Evolutionary conservation across 2,329 filamentous ascomycete species (phyloP), one percentile per base, ranked within the genome.

Genomic region (Aureobasidium sp.): DNA sequence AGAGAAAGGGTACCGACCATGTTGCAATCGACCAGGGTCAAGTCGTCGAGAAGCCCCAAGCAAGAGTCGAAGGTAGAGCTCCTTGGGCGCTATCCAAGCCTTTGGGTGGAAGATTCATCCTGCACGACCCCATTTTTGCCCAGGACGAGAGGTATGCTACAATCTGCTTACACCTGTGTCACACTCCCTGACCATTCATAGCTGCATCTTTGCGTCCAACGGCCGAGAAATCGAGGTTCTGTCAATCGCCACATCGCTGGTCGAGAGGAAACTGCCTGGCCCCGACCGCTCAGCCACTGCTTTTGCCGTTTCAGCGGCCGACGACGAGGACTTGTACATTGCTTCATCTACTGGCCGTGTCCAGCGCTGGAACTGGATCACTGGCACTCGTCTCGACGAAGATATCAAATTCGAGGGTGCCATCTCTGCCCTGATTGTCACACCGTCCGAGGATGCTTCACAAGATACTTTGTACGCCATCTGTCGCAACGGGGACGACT

Each of bases 201-300:
- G 90, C 70, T 82, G 87, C 74, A 72, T 97, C 42, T 85, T 97
- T 62, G 73, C 96, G 61, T 84, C 87, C 35, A 90, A 90, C 69
- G 83, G 86, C 64, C 86, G 84, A 31, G 87, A 87, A 11, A 79
- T 97, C 60, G 88, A 91, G 71, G 82, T 96, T 29, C 96, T 94
- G 74, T 89, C 89, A 1, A 84, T 90, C 33, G 79, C 84, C 66
- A 91, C 91, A 60, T 97, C 94, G 1, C 82, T 95, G 54, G 83
- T 95, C 24, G 79, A 90, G 49, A 86, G 90, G 67, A 84, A 85
- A 61, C 86, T 97, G 53, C 77, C 82, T 14, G 77, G 87, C 31
- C 73, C 75, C 67, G 70, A 74, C 68, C 73, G 78, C 24, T 73
- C 70, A 12, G 75, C 87, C 24, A 74, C 78, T 24, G 77, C 78